phyloP scores from a whole-genome alignment of 2,329 filamentous ascomycete species.

The Aspergillus sp. region DNA sequence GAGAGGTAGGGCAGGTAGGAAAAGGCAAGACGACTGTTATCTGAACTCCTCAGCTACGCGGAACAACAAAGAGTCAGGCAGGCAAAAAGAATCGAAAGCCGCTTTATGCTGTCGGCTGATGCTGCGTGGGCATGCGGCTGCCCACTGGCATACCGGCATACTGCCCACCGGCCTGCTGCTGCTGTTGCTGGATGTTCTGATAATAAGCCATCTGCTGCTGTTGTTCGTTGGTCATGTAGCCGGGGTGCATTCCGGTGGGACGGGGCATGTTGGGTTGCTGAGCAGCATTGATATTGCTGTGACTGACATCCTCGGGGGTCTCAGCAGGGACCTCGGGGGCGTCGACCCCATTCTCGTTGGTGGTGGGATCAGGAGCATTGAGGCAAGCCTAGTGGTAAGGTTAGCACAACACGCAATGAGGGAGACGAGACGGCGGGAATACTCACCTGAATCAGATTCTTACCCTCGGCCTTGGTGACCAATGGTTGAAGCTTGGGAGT shows the following conservation, averaged over 20 bases:
- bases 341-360: constrained; percentile 73
- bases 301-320: constrained; percentile 79
- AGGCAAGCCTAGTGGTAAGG: constrained; percentile 67
- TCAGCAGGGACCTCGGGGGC: constrained; percentile 65
- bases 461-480: constrained; percentile 96
- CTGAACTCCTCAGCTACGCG: constrained; percentile 14
- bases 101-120: constrained; percentile 63
- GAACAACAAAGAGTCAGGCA: constrained; percentile 11
- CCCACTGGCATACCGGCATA: constrained; percentile 69
- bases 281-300: constrained; percentile 61
- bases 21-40: constrained; percentile 19
- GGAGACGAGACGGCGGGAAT: neutral
- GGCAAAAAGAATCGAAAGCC: constrained; percentile 11
- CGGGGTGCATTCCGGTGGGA: constrained; percentile 60
- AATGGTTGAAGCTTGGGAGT: constrained; percentile 97
- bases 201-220: constrained; percentile 76
- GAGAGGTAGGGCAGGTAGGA: constrained; percentile 10
- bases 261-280: constrained; percentile 58
- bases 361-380: constrained; percentile 86
- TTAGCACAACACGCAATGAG: constrained; percentile 1
- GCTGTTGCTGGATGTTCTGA: constrained; percentile 68
- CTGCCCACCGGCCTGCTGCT: constrained; percentile 57
- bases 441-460: constrained; percentile 95
- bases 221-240: constrained; percentile 58
- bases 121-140: constrained; percentile 70